These are phyloP conservation scores for Vinca major DNA, from an alignment of 305 asterid genomes.

Conservation along the genomic window DNA sequence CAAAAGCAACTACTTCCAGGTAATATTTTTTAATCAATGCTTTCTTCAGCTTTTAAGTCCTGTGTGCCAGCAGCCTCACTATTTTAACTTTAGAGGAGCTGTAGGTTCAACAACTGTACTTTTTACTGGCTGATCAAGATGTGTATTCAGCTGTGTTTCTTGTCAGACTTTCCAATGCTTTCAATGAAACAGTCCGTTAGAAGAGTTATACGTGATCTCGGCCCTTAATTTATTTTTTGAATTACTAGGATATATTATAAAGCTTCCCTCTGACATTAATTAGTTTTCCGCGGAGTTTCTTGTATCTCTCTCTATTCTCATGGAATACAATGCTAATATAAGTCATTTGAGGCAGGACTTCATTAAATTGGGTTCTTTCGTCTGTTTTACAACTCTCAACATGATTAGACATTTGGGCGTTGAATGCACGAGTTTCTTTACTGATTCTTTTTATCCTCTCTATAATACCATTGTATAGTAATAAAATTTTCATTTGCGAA, in stretches of 20 bases:
- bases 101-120: background rate
- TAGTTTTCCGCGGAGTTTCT: background rate
- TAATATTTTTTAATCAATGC: constrained; percentile 19
- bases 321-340: background rate
- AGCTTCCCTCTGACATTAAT: background rate
- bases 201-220: background rate
- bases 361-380: background rate
- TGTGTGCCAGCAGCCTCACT: background rate
- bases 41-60: constrained; percentile 6
- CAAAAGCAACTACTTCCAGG: constrained; percentile 93
- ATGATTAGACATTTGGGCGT: background rate
- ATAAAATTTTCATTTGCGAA: background rate
- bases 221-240: background rate
- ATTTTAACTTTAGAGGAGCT: background rate
- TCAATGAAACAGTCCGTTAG: background rate
- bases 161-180: background rate
- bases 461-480: background rate
- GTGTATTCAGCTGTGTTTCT: background rate
- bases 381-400: background rate
- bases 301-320: background rate
- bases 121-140: background rate
- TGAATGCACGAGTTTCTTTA: background rate
- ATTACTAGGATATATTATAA: background rate
- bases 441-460: background rate
- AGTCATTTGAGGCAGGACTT: background rate